These are phyloP conservation scores for Aspergillus flavus DNA, from an alignment of 2,329 filamentous ascomycete species.

Conservation along the genomic window DNA sequence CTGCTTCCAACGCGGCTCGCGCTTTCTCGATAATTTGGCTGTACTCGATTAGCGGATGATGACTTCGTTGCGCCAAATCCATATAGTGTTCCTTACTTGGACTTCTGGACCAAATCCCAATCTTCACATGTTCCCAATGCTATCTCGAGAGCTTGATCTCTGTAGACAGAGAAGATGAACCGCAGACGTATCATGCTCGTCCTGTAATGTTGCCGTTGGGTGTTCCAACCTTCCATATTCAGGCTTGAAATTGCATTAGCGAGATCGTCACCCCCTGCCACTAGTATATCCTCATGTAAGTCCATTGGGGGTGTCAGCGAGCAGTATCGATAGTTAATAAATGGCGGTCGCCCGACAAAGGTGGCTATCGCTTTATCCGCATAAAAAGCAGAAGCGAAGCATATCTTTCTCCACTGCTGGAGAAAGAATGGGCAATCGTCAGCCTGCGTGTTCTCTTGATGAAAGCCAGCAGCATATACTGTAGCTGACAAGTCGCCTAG, in stretches of 20 bases:
- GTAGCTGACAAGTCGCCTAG: conserved; percentile 52
- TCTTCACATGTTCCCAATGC: conserved; percentile 30
- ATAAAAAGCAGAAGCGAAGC: conserved; percentile 49
- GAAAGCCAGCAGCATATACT: conserved; percentile 52
- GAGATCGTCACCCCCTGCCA: conserved; percentile 29
- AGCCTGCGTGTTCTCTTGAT: conserved; percentile 41
- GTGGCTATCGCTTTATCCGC: conserved; percentile 53
- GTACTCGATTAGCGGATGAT: neutral
- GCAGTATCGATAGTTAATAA: conserved; percentile 49
- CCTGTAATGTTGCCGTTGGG: conserved; percentile 18
- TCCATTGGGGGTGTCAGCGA: conserved; percentile 41
- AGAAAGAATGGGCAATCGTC: conserved; percentile 43
- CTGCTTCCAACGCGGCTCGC: conserved; percentile 27
- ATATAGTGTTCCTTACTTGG: conserved; percentile 22
- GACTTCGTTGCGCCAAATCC: neutral
- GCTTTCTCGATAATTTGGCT: conserved; percentile 32
- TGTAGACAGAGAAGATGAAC: conserved; percentile 29
- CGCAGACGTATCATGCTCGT: conserved; percentile 29
- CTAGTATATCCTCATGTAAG: conserved; percentile 31
- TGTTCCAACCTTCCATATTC: conserved; percentile 33
- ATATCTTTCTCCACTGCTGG: conserved; percentile 41
- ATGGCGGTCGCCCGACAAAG: conserved; percentile 54
- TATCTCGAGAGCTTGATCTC: conserved; percentile 36
- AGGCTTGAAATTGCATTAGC: conserved; percentile 29
- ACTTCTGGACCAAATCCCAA: conserved; percentile 27